phyloP scores from a whole-genome alignment of 108 stramenopile genomes.

The Stephanodiscus triporus region DNA sequence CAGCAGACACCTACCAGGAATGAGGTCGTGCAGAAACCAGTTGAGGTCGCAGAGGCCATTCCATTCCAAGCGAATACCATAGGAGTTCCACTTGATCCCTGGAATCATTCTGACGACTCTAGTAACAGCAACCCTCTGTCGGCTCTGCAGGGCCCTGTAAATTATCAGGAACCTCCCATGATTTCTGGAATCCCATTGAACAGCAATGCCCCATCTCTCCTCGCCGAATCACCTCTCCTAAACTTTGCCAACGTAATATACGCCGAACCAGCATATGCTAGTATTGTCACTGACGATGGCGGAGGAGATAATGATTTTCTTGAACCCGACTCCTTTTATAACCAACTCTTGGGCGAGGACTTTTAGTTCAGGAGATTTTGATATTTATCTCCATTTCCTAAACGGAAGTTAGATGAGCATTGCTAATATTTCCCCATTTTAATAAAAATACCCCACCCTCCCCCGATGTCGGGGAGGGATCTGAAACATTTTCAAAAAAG shows the following conservation, averaged over 20 bases:
- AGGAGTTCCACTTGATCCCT: constrained; percentile 48
- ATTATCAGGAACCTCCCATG: constrained; percentile 24
- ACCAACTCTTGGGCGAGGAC: constrained; percentile 45
- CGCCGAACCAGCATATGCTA: constrained; percentile 35
- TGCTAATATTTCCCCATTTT: no score
- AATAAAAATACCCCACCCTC: no score
- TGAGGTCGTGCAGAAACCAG: constrained; percentile 8
- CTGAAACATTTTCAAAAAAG: no score
- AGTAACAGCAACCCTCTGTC: constrained; percentile 28
- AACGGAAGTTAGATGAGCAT: no score
- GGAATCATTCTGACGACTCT: constrained; percentile 22
- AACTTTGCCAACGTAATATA: constrained; percentile 20
- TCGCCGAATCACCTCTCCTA: constrained; percentile 23
- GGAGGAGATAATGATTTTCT: constrained; percentile 37
- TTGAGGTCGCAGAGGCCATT: constrained; percentile 12
- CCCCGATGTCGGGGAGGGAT: no score
- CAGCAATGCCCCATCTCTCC: constrained; percentile 27
- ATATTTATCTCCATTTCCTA: no score
- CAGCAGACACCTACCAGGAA: constrained; percentile 6
- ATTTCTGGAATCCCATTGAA: constrained; percentile 48
- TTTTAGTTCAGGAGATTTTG: neutral
- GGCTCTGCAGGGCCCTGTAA: constrained; percentile 17
- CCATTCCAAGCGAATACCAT: constrained; percentile 18
- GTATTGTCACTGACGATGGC: constrained; percentile 30
- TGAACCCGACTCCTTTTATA: constrained; percentile 54